Evolutionary conservation across 2,329 filamentous ascomycete species (phyloP).

Genomic region (Akanthomyces uredinophilus): DNA sequence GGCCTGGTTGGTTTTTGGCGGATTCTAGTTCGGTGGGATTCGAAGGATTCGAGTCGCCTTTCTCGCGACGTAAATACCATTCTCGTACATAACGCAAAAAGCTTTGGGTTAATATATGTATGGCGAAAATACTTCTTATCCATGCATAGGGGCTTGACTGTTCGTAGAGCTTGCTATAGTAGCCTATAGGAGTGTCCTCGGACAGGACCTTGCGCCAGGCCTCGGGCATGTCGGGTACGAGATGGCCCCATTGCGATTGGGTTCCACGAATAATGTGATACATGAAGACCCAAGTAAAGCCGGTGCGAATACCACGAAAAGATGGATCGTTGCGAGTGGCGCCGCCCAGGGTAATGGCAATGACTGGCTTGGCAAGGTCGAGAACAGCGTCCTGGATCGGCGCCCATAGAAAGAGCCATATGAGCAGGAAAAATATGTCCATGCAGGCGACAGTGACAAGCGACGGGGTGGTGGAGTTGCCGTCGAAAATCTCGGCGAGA

Average conservation of each 20-base stretch:
- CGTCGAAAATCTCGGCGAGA: conserved; percentile 87
- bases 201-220: conserved; percentile 28
- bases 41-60: conserved; percentile 41
- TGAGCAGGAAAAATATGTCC: conserved; percentile 73
- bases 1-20: conserved; percentile 42
- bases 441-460: conserved; percentile 78
- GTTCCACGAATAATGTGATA: conserved; percentile 49
- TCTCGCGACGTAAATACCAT: conserved; percentile 60
- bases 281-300: conserved; percentile 60
- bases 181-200: conserved; percentile 32
- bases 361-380: conserved; percentile 87
- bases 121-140: conserved; percentile 63
- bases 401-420: conserved; percentile 85
- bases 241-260: conserved; percentile 42
- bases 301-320: conserved; percentile 66
- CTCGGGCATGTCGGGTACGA: conserved; percentile 42
- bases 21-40: conserved; percentile 58
- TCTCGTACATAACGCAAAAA: conserved; percentile 65
- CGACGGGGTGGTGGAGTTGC: conserved; percentile 78
- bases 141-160: conserved; percentile 58
- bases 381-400: conserved; percentile 83
- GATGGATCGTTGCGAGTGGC: conserved; percentile 63
- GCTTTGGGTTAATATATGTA: conserved; percentile 71
- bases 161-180: conserved; percentile 49
- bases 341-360: conserved; percentile 83